Conservation (phyloP, 768 basidiomycete genomes). For the Termitomyces bulborhizus region DNA sequence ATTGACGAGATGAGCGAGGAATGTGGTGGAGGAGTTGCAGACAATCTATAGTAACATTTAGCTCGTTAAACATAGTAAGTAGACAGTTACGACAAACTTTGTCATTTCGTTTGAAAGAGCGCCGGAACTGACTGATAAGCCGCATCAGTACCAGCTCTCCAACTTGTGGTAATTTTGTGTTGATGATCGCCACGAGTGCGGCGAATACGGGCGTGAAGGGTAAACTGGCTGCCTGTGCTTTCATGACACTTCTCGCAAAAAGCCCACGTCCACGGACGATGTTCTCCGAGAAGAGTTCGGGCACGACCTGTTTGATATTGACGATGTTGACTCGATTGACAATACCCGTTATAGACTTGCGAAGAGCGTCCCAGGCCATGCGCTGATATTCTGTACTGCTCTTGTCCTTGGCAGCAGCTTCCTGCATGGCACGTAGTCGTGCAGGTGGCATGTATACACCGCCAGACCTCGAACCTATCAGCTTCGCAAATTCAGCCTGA, state of each 20-base stretch:
- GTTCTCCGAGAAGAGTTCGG: constrained; percentile 91
- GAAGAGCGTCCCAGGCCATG: constrained; percentile 94
- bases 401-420: constrained; percentile 78
- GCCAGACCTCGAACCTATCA: constrained; percentile 75
- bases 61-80: background rate
- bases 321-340: constrained; percentile 97
- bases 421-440: constrained; percentile 84
- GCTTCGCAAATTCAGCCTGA: constrained; percentile 85
- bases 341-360: constrained; percentile 98
- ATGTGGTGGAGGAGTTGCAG: constrained; percentile 90
- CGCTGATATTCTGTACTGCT: constrained; percentile 86
- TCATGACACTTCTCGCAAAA: constrained; percentile 94
- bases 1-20: constrained; percentile 88
- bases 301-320: constrained; percentile 93
- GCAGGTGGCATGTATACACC: constrained; percentile 98
- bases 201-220: constrained; percentile 98
- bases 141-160: constrained; percentile 88
- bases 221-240: constrained; percentile 93
- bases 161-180: constrained; percentile 94
- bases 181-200: constrained; percentile 88
- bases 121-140: constrained; percentile 90
- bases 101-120: constrained; percentile 95
- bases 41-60: constrained; percentile 54
- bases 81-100: constrained; percentile 51
- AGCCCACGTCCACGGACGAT: constrained; percentile 89